Evolutionary conservation across 352 stramenopile species (phyloP), one percentile per base, ranked within the genome.

Genomic region (Thraustochytrium striatum): DNA sequence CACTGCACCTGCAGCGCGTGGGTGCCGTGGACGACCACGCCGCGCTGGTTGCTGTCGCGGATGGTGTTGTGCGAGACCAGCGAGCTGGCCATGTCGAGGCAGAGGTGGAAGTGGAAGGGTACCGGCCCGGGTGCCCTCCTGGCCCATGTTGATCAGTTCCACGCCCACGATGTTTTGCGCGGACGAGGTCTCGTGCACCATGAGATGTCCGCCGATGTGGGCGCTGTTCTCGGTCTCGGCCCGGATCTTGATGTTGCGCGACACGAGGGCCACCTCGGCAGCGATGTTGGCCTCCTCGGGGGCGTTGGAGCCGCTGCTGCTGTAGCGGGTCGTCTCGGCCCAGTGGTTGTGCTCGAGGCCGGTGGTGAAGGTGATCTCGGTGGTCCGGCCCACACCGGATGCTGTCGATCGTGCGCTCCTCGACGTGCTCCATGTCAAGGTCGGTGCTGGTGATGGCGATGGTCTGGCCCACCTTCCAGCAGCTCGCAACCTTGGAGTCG

Each of bases 221-320:
- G 82, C 50, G 0, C 65, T n/a, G 0, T 70, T 50, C 1, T 81
- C 78, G 43, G 52, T 16, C 2, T 16, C 68, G 33, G 85, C 87
- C 25, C 86, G 82, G 55, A 92, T 88, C 9, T 85, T 65, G 47
- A 92, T 87, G 69, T 84, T 90, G 30, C 88, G 83, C 35, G 83
- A 83, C 0, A 92, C 82, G 0, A 91, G 72, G 11, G 85, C 88
- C 38, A 92, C 83, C 57, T 91, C 88, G 30, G 85, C 85, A n/a
- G n/a, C n/a, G n/a, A n/a, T n/a, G n/a, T n/a, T n/a, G 11, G 87
- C 85, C 75, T 90, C 85, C 59, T 89, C 84, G 32, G 88, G 83
- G 39, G 84, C 82, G 28, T 89, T 25, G 16, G 47, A 55, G 16
- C 25, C 47, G 16, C 16, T 55, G 16, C 16, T 16, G 25, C 16